Percentiles rank a stretch among this genome's conserved stretches.
Conservation (phyloP, 2,329 filamentous ascomycete species). For the Diplodia sapinea region DNA sequence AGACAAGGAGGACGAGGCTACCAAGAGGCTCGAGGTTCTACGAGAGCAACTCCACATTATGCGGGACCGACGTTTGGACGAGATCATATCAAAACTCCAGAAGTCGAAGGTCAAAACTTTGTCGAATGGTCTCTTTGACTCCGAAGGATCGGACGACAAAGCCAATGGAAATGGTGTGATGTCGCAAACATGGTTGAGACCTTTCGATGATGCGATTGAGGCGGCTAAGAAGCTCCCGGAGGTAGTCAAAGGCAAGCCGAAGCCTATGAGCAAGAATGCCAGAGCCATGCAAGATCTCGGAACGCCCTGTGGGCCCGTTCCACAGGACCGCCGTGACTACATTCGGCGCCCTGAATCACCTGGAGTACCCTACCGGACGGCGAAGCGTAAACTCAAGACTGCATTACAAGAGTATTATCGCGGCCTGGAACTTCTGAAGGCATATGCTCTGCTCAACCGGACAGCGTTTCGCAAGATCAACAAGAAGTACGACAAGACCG, state of each 20-base stretch:
- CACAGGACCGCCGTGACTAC: constrained; percentile 51
- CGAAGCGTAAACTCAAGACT: constrained; percentile 89
- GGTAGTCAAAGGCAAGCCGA: constrained; percentile 6
- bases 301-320: constrained; percentile 51
- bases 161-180: neutral
- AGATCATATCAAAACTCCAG: constrained; percentile 62
- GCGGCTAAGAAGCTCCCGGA: constrained; percentile 42
- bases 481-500: constrained; percentile 96
- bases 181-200: constrained; percentile 11
- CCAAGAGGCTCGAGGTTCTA: constrained; percentile 70
- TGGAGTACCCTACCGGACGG: constrained; percentile 80
- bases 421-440: constrained; percentile 87
- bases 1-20: constrained; percentile 84
- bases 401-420: constrained; percentile 94
- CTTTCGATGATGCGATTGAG: constrained; percentile 45
- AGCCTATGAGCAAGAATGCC: constrained; percentile 13
- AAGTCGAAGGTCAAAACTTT: constrained; percentile 53
- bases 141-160: neutral
- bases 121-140: constrained; percentile 39
- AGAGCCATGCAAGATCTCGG: constrained; percentile 42
- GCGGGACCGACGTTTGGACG: constrained; percentile 79
- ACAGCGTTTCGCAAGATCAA: constrained; percentile 97
- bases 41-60: constrained; percentile 90
- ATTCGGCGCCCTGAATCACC: constrained; percentile 45
- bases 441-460: constrained; percentile 86